Percentiles rank a stretch among this genome's conserved stretches.
phyloP scores from a whole-genome alignment of 73 alveolate genomes.

The Paramecium sonneborni region DNA sequence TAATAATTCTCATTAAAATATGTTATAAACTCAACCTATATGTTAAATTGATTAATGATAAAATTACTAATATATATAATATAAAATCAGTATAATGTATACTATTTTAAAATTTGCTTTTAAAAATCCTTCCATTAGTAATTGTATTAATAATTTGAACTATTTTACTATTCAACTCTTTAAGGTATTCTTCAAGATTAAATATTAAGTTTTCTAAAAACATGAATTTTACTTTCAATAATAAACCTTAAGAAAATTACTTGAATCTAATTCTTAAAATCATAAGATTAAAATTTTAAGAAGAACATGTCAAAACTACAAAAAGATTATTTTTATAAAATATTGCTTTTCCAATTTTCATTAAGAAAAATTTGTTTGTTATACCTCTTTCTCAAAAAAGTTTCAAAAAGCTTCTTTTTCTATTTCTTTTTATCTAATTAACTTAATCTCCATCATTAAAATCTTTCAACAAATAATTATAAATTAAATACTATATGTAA shows the following conservation, averaged over 20 bases:
- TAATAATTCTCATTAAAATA: too few relatives aligned
- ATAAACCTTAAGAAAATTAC: not conserved
- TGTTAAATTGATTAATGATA: not conserved
- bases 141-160: not conserved
- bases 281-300: too few relatives aligned
- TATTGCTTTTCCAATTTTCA: not conserved
- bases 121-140: not conserved
- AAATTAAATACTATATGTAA: not conserved
- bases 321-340: not conserved
- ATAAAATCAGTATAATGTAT: not conserved
- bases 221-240: too few relatives aligned
- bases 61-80: not conserved
- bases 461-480: not conserved
- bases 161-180: not conserved
- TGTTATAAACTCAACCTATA: not conserved
- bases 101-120: not conserved
- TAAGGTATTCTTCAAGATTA: too few relatives aligned
- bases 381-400: not conserved
- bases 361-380: not conserved
- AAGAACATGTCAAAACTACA: not conserved
- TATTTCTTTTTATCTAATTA: not conserved
- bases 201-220: too few relatives aligned
- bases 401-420: not conserved
- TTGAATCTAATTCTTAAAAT: too few relatives aligned
- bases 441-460: not conserved